These are phyloP conservation scores for Crithidia acanthocephali DNA, from an alignment of 208 protist genomes.

Conservation along the genomic window DNA sequence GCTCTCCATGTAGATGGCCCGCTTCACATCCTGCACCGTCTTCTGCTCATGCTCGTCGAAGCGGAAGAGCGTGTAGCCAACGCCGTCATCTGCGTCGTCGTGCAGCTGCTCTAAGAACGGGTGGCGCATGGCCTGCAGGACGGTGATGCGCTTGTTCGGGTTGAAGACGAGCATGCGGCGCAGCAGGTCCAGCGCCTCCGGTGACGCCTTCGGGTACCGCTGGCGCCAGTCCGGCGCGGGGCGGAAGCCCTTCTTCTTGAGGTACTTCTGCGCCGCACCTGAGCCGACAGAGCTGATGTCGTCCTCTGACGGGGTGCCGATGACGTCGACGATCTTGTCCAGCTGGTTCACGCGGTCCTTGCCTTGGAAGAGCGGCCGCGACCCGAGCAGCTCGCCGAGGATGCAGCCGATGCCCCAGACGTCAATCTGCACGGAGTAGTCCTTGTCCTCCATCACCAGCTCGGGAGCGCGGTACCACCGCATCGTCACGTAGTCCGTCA, in stretches of 20 bases:
- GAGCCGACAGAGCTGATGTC: conserved; percentile 86
- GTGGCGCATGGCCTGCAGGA: conserved; percentile 90
- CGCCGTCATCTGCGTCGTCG: conserved; percentile 78
- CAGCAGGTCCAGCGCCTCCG: conserved; percentile 90
- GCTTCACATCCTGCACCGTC: conserved; percentile 83
- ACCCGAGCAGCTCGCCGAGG: conserved; percentile 88
- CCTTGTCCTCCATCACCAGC: conserved; percentile 92
- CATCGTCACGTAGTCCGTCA: conserved; percentile 96
- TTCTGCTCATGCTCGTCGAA: conserved; percentile 85
- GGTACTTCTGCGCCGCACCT: conserved; percentile 86
- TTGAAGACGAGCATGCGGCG: conserved; percentile 93
- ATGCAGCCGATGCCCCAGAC: conserved; percentile 94
- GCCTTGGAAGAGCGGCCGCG: conserved; percentile 87
- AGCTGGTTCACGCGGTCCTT: conserved; percentile 92
- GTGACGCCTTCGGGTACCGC: conserved; percentile 81
- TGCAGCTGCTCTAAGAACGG: conserved; percentile 87
- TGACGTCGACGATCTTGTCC: conserved; percentile 93
- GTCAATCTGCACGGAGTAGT: conserved; percentile 92
- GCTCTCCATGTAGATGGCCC: conserved; percentile 85
- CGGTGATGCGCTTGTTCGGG: conserved; percentile 91
- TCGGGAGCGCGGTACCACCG: conserved; percentile 96
- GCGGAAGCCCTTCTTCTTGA: conserved; percentile 74
- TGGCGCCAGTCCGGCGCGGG: conserved; percentile 60
- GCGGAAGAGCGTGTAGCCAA: conserved; percentile 60
- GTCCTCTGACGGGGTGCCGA: conserved; percentile 89